phyloP scores from a whole-genome alignment of 257 asterid species.

The Perilla frutescens region DNA sequence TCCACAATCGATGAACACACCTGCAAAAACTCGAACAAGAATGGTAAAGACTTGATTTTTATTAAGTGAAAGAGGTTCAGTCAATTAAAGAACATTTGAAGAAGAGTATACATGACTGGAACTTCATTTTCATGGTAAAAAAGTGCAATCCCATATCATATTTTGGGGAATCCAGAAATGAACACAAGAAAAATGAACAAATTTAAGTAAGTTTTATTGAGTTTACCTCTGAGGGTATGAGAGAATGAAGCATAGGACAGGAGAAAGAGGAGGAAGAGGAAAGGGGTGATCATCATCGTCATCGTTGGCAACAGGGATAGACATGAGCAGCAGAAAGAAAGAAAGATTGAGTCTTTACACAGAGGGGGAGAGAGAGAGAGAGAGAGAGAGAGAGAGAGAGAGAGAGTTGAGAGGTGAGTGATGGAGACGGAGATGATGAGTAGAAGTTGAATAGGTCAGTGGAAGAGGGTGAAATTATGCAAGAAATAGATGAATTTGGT shows the following conservation, averaged over 20 bases:
- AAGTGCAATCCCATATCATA: no score
- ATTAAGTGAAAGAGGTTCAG: no score
- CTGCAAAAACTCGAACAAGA: constrained; percentile 36
- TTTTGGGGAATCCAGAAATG: no score
- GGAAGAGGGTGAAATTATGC: constrained; percentile 26
- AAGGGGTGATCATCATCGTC: constrained; percentile 41
- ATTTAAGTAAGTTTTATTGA: neutral
- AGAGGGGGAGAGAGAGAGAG: neutral
- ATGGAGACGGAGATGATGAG: constrained; percentile 25
- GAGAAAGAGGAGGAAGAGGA: constrained; percentile 43
- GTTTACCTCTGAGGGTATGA: constrained; percentile 47
- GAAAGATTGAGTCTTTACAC: constrained; percentile 11
- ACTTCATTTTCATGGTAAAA: no score
- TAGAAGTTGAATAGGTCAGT: constrained; percentile 32
- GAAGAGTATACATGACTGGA: no score
- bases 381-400: no score
- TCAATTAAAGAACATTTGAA: no score
- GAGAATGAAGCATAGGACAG: constrained; percentile 51
- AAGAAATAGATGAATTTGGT: constrained; percentile 53
- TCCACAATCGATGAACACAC: constrained; percentile 70
- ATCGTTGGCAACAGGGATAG: neutral
- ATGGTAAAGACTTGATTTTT: neutral
- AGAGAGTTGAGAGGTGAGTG: neutral
- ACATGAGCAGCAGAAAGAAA: constrained; percentile 31
- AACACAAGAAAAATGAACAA: no score